Base-by-base conservation (phyloP, 2,329 filamentous ascomycete species). In the Torrubiellomyces zombiae region DNA sequence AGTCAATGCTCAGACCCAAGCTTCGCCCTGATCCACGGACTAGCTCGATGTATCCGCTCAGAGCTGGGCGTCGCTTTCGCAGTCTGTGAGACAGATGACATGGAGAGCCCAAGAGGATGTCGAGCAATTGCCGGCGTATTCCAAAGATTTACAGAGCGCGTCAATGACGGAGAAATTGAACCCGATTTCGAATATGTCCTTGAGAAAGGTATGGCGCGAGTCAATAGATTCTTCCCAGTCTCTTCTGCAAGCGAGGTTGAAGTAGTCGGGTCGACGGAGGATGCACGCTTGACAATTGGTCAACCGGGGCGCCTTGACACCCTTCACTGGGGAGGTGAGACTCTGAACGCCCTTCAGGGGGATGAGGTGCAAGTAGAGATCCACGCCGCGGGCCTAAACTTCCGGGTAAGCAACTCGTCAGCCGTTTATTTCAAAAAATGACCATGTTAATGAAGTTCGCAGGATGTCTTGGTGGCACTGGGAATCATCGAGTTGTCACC, bases 61-160 rank as follows among this genome's bases (percentile, higher is more conserved):
- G 47, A 51, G 29, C 24, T 41, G 6, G 20, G 20, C 0, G 17
- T 43, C 3, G 27, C 38, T 11, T 33, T 50, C n/a, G 31, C 35
- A 2, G 47, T 45, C 0, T 31, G 43, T 3, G 46, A 51, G 24
- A 26, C 49, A 4, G 32, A 28, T 5, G 18, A 14, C 9, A n/a
- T 14, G 7, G 5, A 11, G n/a, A 16, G 2, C 14, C 7, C 10
- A 21, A 15, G 11, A 16, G 6, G 9, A 20, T 7, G 17, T 26
- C 6, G 10, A 15, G 11, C 13, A 6, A 9, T 26, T 7, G 17
- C 21, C 6, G 10, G 14, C 6, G 14, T 26, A 4, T 15, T 26
- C 12, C 9, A 9, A 13, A 9, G 18, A 4, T 26, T 26, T 19
- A 12, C 9, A 8, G 7, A 18, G 9, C 24, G 24, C 13, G 20